These are phyloP conservation scores for Flaveria brownii DNA, from an alignment of 129 eudicot genomes.

Conservation along the genomic window DNA sequence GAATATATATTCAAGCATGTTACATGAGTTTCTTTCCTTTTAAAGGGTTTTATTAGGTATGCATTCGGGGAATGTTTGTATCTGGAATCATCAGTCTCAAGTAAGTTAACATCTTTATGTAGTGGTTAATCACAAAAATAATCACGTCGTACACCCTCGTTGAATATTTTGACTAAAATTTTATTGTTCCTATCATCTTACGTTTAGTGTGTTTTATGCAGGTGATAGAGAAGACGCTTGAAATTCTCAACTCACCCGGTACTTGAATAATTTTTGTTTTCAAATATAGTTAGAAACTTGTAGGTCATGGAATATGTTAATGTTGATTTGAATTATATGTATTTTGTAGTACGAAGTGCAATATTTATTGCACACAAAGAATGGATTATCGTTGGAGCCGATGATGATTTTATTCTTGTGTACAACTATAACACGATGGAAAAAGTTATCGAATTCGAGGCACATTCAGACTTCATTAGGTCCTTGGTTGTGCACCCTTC, in stretches of 20 bases:
- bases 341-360: conserved; percentile 42
- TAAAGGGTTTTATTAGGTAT: conserved; percentile 70
- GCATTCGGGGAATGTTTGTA: conserved; percentile 71
- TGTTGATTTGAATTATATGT: background rate
- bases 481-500: conserved; percentile 40
- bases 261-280: background rate
- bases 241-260: conserved; percentile 69
- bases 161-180: background rate
- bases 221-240: conserved; percentile 65
- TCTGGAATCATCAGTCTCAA: conserved; percentile 83
- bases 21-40: background rate
- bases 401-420: conserved; percentile 51
- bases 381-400: conserved; percentile 55
- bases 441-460: conserved; percentile 26
- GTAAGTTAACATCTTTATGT: conserved; percentile 37
- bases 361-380: conserved; percentile 48
- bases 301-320: background rate
- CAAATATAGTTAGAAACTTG: too few species aligned
- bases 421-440: conserved; percentile 55
- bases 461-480: conserved; percentile 26
- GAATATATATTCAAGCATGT: background rate
- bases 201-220: conserved; percentile 22
- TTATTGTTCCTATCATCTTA: background rate
- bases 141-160: background rate
- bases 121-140: background rate